Conservation (phyloP, 257 asterid genomes). For the Parsonsia alboflavescens region DNA sequence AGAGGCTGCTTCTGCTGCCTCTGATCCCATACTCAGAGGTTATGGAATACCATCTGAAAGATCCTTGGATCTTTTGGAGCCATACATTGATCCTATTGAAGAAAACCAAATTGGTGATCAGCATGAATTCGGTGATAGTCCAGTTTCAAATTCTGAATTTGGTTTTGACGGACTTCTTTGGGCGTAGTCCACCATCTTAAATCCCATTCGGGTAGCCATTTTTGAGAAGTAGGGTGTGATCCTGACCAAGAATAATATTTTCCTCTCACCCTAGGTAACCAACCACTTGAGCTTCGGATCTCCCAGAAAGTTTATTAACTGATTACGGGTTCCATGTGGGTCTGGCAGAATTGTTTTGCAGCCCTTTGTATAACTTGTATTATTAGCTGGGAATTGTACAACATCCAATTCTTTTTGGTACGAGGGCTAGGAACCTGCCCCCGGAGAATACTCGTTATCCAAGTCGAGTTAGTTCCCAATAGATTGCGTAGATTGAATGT, state of each 20-base stretch:
- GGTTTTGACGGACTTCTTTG: slow-evolving; percentile 73
- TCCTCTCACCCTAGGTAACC: neutral
- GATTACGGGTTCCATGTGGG: neutral
- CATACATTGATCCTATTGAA: slow-evolving; percentile 42
- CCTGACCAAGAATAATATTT: neutral
- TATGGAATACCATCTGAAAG: slow-evolving; percentile 89
- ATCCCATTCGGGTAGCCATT: neutral
- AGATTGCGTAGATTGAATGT: neutral
- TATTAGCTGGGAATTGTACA: slow-evolving; percentile 7
- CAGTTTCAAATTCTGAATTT: slow-evolving; percentile 58
- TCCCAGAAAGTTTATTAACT: neutral
- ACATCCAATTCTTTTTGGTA: neutral
- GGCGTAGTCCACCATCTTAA: slow-evolving; percentile 34
- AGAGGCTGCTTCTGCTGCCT: slow-evolving; percentile 60
- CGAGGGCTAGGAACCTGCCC: neutral
- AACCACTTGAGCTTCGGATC: neutral
- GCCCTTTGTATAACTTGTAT: neutral
- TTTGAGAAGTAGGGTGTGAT: slow-evolving; percentile 2
- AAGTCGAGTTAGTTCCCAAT: neutral
- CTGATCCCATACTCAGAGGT: slow-evolving; percentile 67
- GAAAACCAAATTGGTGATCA: slow-evolving; percentile 31
- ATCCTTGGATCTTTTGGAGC: slow-evolving; percentile 62
- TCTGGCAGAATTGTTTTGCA: neutral
- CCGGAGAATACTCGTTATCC: too few relatives aligned
- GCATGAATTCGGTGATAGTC: slow-evolving; percentile 52